phyloP scores from a whole-genome alignment of 2,329 filamentous ascomycete genomes.

The Microascus cirrosus region DNA sequence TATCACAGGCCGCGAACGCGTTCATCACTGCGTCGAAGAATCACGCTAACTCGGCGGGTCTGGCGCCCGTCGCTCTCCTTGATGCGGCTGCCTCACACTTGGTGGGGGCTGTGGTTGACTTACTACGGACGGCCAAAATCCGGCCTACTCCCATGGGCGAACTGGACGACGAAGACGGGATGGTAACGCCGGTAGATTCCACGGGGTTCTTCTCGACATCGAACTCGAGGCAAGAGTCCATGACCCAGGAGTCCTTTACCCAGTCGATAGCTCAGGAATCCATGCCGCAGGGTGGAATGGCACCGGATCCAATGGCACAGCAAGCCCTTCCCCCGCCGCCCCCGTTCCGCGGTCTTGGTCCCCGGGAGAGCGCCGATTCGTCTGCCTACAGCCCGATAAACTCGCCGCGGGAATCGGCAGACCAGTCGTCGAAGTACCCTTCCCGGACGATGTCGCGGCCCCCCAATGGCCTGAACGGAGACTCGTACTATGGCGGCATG shows the following conservation, averaged over 20 bases:
- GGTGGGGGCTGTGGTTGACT: constrained; percentile 73
- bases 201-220: constrained; percentile 57
- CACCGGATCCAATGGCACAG: too few species aligned
- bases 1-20: constrained; percentile 91
- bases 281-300: too few species aligned
- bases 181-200: constrained; percentile 53
- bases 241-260: not conserved
- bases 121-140: constrained; percentile 77
- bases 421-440: constrained; percentile 13
- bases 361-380: constrained; percentile 53
- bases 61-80: constrained; percentile 85
- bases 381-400: constrained; percentile 66
- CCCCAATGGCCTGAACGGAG: constrained; percentile 3
- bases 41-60: constrained; percentile 68
- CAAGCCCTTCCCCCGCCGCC: constrained; percentile 34
- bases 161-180: constrained; percentile 57
- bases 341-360: constrained; percentile 46
- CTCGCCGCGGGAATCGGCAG: constrained; percentile 50
- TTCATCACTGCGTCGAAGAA: constrained; percentile 93
- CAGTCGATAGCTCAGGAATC: constrained; percentile 16
- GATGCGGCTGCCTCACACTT: constrained; percentile 91
- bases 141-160: constrained; percentile 63
- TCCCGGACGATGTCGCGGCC: not conserved
- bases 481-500: constrained; percentile 13
- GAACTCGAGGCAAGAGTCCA: constrained; percentile 24